Conservation (phyloP, 1,284 basidiomycete genomes). For the Moesziomyces sp. region DNA sequence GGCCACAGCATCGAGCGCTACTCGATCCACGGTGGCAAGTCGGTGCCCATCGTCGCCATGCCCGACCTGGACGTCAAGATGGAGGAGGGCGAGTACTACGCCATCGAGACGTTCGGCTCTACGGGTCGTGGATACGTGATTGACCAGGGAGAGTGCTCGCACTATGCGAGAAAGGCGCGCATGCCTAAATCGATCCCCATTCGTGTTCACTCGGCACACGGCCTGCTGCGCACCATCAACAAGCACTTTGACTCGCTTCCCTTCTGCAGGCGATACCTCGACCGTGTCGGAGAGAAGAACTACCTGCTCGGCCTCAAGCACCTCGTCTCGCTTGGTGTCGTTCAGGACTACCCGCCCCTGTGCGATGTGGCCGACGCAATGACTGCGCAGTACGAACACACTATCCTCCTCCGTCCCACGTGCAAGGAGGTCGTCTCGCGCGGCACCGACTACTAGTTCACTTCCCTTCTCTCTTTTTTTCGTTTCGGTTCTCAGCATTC, state of each 20-base stretch:
- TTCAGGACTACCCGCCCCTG: constrained; percentile 94
- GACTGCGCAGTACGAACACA: constrained; percentile 67
- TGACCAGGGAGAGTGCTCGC: constrained; percentile 88
- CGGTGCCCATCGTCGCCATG: constrained; percentile 85
- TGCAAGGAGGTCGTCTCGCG: constrained; percentile 85
- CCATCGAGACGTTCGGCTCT: constrained; percentile 98
- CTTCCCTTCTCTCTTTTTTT: not conserved
- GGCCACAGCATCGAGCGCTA: constrained; percentile 66
- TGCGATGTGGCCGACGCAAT: constrained; percentile 73
- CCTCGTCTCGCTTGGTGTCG: constrained; percentile 86
- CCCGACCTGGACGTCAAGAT: constrained; percentile 87
- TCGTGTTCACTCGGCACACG: constrained; percentile 78
- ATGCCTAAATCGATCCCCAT: constrained; percentile 75
- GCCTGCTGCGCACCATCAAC: constrained; percentile 87
- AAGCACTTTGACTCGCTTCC: constrained; percentile 94
- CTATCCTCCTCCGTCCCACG: constrained; percentile 63
- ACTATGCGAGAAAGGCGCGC: constrained; percentile 78
- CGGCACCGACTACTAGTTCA: constrained; percentile 85
- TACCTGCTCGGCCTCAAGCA: constrained; percentile 90
- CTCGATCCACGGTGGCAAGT: constrained; percentile 74
- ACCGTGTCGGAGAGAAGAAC: constrained; percentile 84
- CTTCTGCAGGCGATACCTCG: constrained; percentile 94
- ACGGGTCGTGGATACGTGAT: constrained; percentile 94
- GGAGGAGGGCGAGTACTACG: constrained; percentile 99
- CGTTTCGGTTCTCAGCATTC: not conserved